These are phyloP conservation scores for Ogataea siamensis DNA, from an alignment of 805 yeast genomes.

Conservation along the genomic window DNA sequence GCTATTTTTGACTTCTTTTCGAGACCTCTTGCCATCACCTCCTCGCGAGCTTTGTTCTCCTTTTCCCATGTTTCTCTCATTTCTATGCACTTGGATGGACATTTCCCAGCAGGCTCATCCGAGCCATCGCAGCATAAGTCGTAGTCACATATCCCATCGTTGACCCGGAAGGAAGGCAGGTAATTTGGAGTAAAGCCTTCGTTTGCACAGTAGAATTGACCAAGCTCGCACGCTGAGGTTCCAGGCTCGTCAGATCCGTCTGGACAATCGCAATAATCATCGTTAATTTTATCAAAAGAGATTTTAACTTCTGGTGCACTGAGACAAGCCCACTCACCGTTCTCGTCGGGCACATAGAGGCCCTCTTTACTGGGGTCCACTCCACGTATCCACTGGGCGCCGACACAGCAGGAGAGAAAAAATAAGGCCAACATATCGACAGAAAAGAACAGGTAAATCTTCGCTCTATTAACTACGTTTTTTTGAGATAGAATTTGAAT, in stretches of 20 bases:
- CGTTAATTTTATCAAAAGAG: slow-evolving; percentile 66
- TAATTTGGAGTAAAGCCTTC: slow-evolving; percentile 62
- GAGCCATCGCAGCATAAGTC: slow-evolving; percentile 91
- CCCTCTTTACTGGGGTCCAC: slow-evolving; percentile 39
- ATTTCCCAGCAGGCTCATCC: slow-evolving; percentile 63
- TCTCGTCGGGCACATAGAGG: slow-evolving; percentile 48
- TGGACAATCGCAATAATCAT: slow-evolving; percentile 93
- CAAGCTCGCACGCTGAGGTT: slow-evolving; percentile 70
- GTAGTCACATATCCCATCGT: slow-evolving; percentile 92
- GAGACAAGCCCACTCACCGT: slow-evolving; percentile 69
- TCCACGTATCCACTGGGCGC: slow-evolving; percentile 28
- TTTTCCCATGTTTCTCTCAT: slow-evolving; percentile 41
- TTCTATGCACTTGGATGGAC: slow-evolving; percentile 56
- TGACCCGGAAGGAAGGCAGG: slow-evolving; percentile 65
- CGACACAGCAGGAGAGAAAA: slow-evolving; percentile 2
- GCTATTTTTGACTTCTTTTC: slow-evolving; percentile 33
- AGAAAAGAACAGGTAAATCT: neutral
- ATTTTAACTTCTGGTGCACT: slow-evolving; percentile 62
- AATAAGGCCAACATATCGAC: neutral
- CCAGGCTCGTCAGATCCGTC: slow-evolving; percentile 99
- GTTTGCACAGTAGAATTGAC: slow-evolving; percentile 71
- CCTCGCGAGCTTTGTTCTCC: slow-evolving; percentile 16
- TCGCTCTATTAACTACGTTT: neutral
- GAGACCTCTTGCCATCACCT: slow-evolving; percentile 35
- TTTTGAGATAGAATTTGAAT: neutral